Evolutionary conservation across 179 eudicot species (phyloP), one percentile per base, ranked within the genome.

Genomic region (Vitellaria paradoxa): DNA sequence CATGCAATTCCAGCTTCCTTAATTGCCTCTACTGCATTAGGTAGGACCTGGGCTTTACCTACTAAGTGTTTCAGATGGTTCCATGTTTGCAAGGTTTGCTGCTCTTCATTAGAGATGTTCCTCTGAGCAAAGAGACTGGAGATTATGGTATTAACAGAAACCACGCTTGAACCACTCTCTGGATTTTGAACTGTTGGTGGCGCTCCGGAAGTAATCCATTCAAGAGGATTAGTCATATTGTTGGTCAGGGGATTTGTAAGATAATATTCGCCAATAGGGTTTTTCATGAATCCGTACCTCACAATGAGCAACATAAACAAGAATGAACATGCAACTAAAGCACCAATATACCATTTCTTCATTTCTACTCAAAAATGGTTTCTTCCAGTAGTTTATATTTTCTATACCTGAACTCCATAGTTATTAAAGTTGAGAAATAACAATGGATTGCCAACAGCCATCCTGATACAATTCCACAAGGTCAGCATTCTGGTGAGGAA

Each of bases 1-100:
- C 99, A 96, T 10, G 91, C 96, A 80, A 68, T 74, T 65, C 92
- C 88, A 68, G 97, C 99, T 87, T 96, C 98, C 80, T 84, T 91
- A 70, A 84, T 84, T 72, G 98, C 99, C 80, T 90, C 96, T 49
- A 87, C 69, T 55, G 98, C 93, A 85, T 93, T 87, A 63, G 99
- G 98, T 79, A 96, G 87, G 76, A 84, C 86, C 73, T 85, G 86
- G 76, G 91, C 88, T 78, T 87, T 84, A 53, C 83, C 87, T 21
- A 90, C 82, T 77, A 96, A 82, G 82, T 86, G 76, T 75, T 80
- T 86, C 78, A 96, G 79, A 73, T 82, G 88, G 83, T 85, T 88
- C 98, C 99, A 93, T 15, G 98, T 93, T 50, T 87, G 76, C 85
- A 96, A 78, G 67, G 92, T 83, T 81, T 88, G 79, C 49, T 81